phyloP scores from a whole-genome alignment of 345 rosid genomes.

The Zanthoxylum bungeanum region DNA sequence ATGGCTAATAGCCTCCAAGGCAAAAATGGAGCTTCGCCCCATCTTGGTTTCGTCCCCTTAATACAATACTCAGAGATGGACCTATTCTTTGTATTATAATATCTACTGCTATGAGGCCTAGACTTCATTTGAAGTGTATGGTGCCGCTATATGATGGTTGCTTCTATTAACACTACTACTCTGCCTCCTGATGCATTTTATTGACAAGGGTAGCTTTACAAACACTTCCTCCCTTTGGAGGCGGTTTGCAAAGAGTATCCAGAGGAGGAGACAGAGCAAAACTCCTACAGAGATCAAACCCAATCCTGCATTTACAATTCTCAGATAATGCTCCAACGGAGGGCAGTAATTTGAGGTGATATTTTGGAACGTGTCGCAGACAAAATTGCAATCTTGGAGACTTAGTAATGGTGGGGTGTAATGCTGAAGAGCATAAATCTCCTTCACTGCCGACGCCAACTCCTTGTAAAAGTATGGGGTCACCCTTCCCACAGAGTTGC shows the following conservation, averaged over 20 bases:
- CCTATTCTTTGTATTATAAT: not conserved
- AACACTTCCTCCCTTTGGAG: constrained; percentile 99
- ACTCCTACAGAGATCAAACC: constrained; percentile 86
- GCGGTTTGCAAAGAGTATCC: constrained; percentile 94
- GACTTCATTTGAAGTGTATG: constrained; percentile 18
- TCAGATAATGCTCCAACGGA: constrained; percentile 66
- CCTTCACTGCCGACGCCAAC: constrained; percentile 71
- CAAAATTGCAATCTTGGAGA: constrained; percentile 86
- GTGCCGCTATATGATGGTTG: not conserved
- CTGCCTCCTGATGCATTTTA: constrained; percentile 17
- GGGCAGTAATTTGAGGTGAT: constrained; percentile 72
- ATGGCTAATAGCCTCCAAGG: too few species aligned
- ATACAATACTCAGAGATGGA: not conserved
- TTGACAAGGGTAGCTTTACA: constrained; percentile 39
- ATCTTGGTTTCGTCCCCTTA: constrained; percentile 28
- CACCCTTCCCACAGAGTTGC: constrained; percentile 80
- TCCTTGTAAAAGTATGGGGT: constrained; percentile 57
- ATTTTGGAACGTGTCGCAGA: constrained; percentile 67
- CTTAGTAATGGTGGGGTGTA: constrained; percentile 87
- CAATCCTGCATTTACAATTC: constrained; percentile 72
- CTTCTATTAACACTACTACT: constrained; percentile 6
- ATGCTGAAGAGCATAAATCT: constrained; percentile 80
- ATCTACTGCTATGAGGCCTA: constrained; percentile 20
- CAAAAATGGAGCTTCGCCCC: constrained; percentile 64
- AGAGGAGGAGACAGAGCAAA: constrained; percentile 80